These are phyloP conservation scores for Musa acuminata DNA, from an alignment of 176 grass and related monocot species.

Conservation along the genomic window DNA sequence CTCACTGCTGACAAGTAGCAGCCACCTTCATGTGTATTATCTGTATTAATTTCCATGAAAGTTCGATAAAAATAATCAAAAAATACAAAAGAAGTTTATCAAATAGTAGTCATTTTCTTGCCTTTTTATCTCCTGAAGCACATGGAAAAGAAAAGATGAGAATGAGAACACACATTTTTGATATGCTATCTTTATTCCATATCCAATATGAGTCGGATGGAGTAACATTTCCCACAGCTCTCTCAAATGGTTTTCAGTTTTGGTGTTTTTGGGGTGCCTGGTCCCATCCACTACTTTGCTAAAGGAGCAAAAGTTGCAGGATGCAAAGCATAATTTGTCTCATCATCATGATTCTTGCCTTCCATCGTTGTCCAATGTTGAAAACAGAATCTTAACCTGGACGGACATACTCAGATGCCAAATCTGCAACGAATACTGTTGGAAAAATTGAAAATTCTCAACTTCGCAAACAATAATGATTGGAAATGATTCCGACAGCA, in stretches of 20 bases:
- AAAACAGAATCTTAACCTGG: constrained; percentile 2
- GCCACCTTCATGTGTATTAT: not conserved
- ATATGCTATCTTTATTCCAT: constrained; percentile 9
- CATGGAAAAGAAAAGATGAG: constrained; percentile 7
- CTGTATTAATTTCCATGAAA: not conserved
- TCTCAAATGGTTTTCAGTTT: constrained; percentile 6
- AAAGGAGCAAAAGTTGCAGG: constrained; percentile 9
- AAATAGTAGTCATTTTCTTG: not conserved
- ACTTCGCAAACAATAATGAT: not conserved
- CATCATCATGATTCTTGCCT: not conserved
- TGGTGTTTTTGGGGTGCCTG: not conserved
- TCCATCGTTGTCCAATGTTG: not conserved
- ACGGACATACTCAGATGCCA: not conserved
- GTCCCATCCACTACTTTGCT: constrained; percentile 8
- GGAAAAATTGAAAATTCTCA: not conserved
- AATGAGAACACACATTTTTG: not conserved
- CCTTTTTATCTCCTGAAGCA: constrained; percentile 1
- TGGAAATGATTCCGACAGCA: not conserved
- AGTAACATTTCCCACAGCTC: constrained; percentile 1
- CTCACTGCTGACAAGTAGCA: not conserved
- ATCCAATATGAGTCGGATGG: constrained; percentile 1
- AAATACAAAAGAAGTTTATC: not conserved
- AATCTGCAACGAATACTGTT: not conserved
- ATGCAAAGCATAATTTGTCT: constrained; percentile 3
- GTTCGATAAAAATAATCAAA: not conserved